Conservation (phyloP, 1,284 basidiomycete species). For the Xerocomus minutiporus region DNA sequence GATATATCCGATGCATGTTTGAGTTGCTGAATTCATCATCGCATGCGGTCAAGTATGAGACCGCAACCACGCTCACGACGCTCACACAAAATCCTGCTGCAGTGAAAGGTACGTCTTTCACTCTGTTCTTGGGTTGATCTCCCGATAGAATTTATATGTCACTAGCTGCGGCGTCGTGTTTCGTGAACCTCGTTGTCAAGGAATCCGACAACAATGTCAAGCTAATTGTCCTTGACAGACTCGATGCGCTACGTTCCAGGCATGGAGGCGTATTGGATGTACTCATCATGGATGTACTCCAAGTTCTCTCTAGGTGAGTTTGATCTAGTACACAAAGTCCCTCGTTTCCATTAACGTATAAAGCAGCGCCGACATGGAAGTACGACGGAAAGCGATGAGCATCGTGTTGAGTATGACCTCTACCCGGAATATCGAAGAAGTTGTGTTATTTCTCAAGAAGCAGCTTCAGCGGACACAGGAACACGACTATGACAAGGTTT, state of each 20-base stretch:
- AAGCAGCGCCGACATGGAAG: slow-evolving; percentile 89
- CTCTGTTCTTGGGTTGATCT: neutral
- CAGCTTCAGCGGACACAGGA: slow-evolving; percentile 92
- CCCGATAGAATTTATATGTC: neutral
- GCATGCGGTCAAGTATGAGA: slow-evolving; percentile 97
- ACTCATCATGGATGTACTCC: slow-evolving; percentile 94
- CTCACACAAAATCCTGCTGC: slow-evolving; percentile 96
- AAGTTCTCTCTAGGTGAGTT: slow-evolving; percentile 74
- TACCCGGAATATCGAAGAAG: slow-evolving; percentile 96
- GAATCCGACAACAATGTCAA: slow-evolving; percentile 99
- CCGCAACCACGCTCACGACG: slow-evolving; percentile 91
- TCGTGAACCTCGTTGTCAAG: slow-evolving; percentile 89
- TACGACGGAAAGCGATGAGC: slow-evolving; percentile 86
- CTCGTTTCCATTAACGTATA: neutral
- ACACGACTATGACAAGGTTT: slow-evolving; percentile 77
- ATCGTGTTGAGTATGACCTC: slow-evolving; percentile 94
- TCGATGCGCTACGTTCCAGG: slow-evolving; percentile 79
- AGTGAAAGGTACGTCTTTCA: slow-evolving; percentile 70
- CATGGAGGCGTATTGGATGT: slow-evolving; percentile 91
- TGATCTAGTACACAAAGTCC: neutral
- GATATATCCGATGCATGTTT: slow-evolving; percentile 92
- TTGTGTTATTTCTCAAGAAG: slow-evolving; percentile 95
- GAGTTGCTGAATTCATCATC: slow-evolving; percentile 91
- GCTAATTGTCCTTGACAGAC: slow-evolving; percentile 92
- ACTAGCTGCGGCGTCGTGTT: slow-evolving; percentile 82